These are phyloP conservation scores for Cryphonectria carpinicola DNA, from an alignment of 2,329 filamentous ascomycete genomes.

Conservation along the genomic window DNA sequence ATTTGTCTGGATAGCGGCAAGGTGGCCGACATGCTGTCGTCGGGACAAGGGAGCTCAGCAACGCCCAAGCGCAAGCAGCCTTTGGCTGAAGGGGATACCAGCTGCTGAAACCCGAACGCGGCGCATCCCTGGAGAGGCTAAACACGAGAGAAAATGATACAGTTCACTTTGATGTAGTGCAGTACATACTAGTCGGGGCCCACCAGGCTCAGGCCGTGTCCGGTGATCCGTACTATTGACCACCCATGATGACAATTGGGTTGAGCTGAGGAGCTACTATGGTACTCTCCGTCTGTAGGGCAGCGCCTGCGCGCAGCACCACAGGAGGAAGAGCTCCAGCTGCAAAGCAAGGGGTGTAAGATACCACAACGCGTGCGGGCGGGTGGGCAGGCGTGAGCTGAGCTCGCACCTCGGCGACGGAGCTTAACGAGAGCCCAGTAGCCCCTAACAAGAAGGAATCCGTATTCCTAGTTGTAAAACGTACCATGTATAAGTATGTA, in stretches of 20 bases:
- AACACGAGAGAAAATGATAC: not conserved
- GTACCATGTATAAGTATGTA: not conserved
- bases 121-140: not conserved
- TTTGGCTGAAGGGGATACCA: not conserved
- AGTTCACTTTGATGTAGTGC: too few species aligned
- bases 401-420: not conserved
- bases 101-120: not conserved
- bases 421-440: not conserved
- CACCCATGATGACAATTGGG: not conserved
- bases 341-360: not conserved
- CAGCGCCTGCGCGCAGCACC: too few species aligned
- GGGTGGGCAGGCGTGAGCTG: not conserved
- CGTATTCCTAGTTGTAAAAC: not conserved
- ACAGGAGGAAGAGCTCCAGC: not conserved
- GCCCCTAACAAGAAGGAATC: not conserved
- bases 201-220: not conserved
- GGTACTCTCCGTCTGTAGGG: too few species aligned
- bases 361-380: too few species aligned
- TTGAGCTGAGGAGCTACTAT: too few species aligned
- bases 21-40: conserved; percentile 2
- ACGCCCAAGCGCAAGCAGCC: not conserved
- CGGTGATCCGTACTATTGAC: not conserved
- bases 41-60: conserved; percentile 4
- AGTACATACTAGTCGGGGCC: not conserved
- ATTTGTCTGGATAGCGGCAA: not conserved